phyloP scores from a whole-genome alignment of 2,329 filamentous ascomycete species.

The Atkinsonella texensis region DNA sequence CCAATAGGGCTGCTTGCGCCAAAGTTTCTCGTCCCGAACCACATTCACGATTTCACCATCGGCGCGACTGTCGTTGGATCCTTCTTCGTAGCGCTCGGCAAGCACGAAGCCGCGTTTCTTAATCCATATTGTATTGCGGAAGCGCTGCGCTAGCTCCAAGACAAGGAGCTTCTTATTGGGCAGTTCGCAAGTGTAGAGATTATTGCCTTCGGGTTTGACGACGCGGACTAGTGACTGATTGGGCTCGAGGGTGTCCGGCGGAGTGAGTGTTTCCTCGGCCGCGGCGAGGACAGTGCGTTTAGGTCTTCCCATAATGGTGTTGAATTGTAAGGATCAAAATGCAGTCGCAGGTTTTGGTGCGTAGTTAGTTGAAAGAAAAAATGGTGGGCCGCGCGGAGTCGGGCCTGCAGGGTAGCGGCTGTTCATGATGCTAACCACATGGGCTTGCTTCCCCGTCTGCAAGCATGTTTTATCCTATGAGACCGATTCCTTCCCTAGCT shows the following conservation, averaged over 20 bases:
- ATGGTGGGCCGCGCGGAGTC: neutral
- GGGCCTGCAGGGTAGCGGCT: too few relatives aligned
- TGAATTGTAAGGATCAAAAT: neutral
- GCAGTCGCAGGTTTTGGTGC: neutral
- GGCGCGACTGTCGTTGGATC: conserved; percentile 64
- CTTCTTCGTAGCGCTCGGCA: conserved; percentile 53
- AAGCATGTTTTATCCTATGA: too few relatives aligned
- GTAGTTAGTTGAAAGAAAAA: neutral
- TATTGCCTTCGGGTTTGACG: conserved; percentile 76
- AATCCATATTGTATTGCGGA: conserved; percentile 90
- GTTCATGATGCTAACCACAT: too few relatives aligned
- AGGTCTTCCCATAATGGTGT: conserved; percentile 21
- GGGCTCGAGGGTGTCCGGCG: conserved; percentile 44
- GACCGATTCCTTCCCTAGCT: too few relatives aligned
- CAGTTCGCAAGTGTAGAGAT: conserved; percentile 68
- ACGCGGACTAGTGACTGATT: conserved; percentile 65
- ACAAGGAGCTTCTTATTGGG: conserved; percentile 54
- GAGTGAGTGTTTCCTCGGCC: conserved; percentile 55
- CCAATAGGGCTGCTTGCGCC: conserved; percentile 88
- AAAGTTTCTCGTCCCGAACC: conserved; percentile 79
- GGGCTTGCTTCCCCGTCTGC: too few relatives aligned
- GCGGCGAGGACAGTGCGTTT: conserved; percentile 70
- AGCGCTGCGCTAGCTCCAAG: conserved; percentile 71
- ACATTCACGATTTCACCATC: conserved; percentile 87
- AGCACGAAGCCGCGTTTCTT: conserved; percentile 80